Conservation (phyloP, 2,329 filamentous ascomycete genomes). For the Cercospora berteroae region DNA sequence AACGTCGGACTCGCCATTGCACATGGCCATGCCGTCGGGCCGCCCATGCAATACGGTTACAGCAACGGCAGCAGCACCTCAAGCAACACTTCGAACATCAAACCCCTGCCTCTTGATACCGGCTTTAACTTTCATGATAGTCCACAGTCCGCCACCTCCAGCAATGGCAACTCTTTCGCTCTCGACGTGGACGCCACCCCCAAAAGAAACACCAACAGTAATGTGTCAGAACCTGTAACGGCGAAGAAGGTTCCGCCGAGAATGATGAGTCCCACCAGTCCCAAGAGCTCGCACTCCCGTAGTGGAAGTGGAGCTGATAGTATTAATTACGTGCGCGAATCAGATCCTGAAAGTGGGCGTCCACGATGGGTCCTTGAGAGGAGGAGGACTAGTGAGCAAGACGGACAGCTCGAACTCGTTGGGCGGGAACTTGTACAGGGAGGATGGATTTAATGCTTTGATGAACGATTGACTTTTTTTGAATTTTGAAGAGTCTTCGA, state of each 20-base stretch:
- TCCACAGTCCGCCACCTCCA: slow-evolving; percentile 21
- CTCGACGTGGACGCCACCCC: slow-evolving; percentile 28
- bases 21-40: slow-evolving; percentile 22
- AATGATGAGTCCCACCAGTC: slow-evolving; percentile 12
- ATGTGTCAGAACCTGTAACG: slow-evolving; percentile 21
- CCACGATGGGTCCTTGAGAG: slow-evolving; percentile 68
- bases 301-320: slow-evolving; percentile 61
- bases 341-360: slow-evolving; percentile 59
- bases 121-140: slow-evolving; percentile 21
- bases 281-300: slow-evolving; percentile 29
- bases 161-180: slow-evolving; percentile 19
- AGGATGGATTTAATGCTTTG: slow-evolving; percentile 39
- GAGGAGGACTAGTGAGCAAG: slow-evolving; percentile 61
- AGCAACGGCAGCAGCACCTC: slow-evolving; percentile 26
- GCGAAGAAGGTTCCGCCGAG: slow-evolving; percentile 21
- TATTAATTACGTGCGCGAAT: slow-evolving; percentile 64
- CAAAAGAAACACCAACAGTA: slow-evolving; percentile 14
- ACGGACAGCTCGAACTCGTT: slow-evolving; percentile 62
- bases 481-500: neutral
- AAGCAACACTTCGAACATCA: slow-evolving; percentile 18
- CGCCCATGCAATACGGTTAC: slow-evolving; percentile 30
- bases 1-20: slow-evolving; percentile 1
- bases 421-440: slow-evolving; percentile 64
- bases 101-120: slow-evolving; percentile 8
- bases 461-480: neutral